Percentiles rank a stretch among this genome's conserved stretches.
These are phyloP conservation scores for Talaromyces adpressus DNA, from an alignment of 495 filamentous ascomycete species.

Conservation along the genomic window DNA sequence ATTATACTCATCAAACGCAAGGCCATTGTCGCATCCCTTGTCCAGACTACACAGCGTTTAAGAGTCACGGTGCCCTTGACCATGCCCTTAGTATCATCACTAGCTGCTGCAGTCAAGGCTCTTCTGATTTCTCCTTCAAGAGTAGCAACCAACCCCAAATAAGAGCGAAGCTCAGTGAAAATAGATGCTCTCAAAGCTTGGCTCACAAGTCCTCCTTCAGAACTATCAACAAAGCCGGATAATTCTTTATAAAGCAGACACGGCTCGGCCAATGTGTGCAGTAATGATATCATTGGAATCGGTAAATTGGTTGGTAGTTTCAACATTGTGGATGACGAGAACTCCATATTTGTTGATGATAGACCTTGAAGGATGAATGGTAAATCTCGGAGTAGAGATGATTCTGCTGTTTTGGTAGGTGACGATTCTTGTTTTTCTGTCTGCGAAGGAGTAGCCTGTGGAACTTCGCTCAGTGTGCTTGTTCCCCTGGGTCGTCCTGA, in stretches of 20 bases:
- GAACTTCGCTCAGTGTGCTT: slow-evolving; percentile 14
- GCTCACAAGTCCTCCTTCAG: slow-evolving; percentile 66
- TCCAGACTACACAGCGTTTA: slow-evolving; percentile 96
- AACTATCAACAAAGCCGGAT: slow-evolving; percentile 68
- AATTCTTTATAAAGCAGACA: slow-evolving; percentile 81
- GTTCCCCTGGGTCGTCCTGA: not conserved
- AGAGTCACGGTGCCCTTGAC: slow-evolving; percentile 90
- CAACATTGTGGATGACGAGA: slow-evolving; percentile 55
- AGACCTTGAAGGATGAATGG: slow-evolving; percentile 94
- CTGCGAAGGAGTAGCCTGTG: slow-evolving; percentile 12
- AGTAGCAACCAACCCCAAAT: slow-evolving; percentile 87
- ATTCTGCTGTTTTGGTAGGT: slow-evolving; percentile 41
- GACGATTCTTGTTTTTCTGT: slow-evolving; percentile 24
- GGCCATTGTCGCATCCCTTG: slow-evolving; percentile 93
- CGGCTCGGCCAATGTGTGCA: slow-evolving; percentile 88
- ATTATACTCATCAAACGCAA: slow-evolving; percentile 90
- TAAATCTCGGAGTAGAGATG: slow-evolving; percentile 76
- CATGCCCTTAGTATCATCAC: slow-evolving; percentile 58
- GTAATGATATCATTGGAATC: slow-evolving; percentile 74
- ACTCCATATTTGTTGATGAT: slow-evolving; percentile 76
- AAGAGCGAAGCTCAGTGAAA: slow-evolving; percentile 75
- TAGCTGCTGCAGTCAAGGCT: slow-evolving; percentile 58
- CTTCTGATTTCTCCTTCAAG: slow-evolving; percentile 89
- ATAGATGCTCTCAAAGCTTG: slow-evolving; percentile 93
- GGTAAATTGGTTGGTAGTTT: slow-evolving; percentile 74